Conservation (phyloP, 192 early-diverging fungal genomes). For the Backusella circina region DNA sequence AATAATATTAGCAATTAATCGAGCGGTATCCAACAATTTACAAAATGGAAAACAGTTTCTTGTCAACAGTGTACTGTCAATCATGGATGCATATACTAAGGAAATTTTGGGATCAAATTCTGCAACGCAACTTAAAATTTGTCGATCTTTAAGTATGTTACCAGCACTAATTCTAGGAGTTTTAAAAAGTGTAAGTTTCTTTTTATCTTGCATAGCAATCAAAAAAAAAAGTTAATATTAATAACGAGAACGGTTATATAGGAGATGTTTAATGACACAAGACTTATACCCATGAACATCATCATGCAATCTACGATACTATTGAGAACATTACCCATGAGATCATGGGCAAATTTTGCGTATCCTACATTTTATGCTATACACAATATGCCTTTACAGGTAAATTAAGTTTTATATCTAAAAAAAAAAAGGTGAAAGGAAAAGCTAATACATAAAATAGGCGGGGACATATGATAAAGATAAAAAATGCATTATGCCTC, state of each 20-base stretch:
- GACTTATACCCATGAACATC: conserved; percentile 52
- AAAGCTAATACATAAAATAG: not conserved
- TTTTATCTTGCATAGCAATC: not conserved
- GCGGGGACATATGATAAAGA: conserved; percentile 13
- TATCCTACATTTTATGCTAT: conserved; percentile 70
- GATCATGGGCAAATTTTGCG: conserved; percentile 49
- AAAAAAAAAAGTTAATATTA: conserved; percentile 8
- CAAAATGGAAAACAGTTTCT: conserved; percentile 80
- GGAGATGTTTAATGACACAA: conserved; percentile 13
- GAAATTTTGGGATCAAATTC: conserved; percentile 56
- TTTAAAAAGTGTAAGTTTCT: conserved; percentile 61
- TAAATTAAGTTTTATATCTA: conserved; percentile 29
- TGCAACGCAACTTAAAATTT: conserved; percentile 59
- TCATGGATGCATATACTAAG: conserved; percentile 70
- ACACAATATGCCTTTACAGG: conserved; percentile 56
- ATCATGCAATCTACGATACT: conserved; percentile 59
- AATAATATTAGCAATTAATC: conserved; percentile 60
- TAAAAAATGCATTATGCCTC: conserved; percentile 58
- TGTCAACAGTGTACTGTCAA: conserved; percentile 59
- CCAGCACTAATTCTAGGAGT: conserved; percentile 68
- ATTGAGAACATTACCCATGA: conserved; percentile 61
- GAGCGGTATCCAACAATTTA: conserved; percentile 62
- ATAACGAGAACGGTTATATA: conserved; percentile 4
- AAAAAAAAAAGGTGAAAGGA: not conserved
- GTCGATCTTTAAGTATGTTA: conserved; percentile 68